Percentiles rank a stretch among this genome's conserved stretches.
phyloP scores from a whole-genome alignment of 192 early-diverging fungal genomes.

The Coemansia sp. region DNA sequence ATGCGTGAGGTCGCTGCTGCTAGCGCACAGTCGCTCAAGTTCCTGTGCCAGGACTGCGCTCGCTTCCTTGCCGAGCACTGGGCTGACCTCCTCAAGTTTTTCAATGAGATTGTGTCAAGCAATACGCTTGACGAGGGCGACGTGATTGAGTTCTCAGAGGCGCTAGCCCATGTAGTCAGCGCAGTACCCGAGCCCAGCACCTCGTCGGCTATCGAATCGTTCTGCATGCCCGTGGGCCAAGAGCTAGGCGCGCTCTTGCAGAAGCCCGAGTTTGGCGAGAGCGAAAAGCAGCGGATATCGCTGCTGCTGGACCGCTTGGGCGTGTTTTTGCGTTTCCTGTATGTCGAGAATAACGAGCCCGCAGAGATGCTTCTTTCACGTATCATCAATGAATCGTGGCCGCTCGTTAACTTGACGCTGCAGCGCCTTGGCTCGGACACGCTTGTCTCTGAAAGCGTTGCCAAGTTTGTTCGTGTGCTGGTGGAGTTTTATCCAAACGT shows the following conservation, averaged over 20 bases:
- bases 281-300: constrained; percentile 11
- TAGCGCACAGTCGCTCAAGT: constrained; percentile 82
- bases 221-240: constrained; percentile 45
- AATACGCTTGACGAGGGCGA: constrained; percentile 70
- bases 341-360: constrained; percentile 28
- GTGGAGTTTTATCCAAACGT: constrained; percentile 34
- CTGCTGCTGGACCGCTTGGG: constrained; percentile 49
- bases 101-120: constrained; percentile 61
- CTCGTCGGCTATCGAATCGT: constrained; percentile 39
- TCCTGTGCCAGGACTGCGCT: constrained; percentile 88
- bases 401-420: constrained; percentile 23
- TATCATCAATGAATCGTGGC: constrained; percentile 40
- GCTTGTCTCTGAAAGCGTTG: constrained; percentile 39
- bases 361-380: constrained; percentile 31
- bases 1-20: constrained; percentile 82
- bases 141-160: constrained; percentile 78
- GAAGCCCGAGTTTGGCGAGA: constrained; percentile 16
- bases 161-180: constrained; percentile 84
- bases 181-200: constrained; percentile 63
- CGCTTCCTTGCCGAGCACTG: constrained; percentile 77
- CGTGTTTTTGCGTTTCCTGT: constrained; percentile 47
- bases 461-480: constrained; percentile 43
- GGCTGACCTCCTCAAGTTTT: constrained; percentile 81
- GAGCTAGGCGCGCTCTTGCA: constrained; percentile 41
- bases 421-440: constrained; percentile 28